These are phyloP conservation scores for Eucalyptus viminalis DNA, from an alignment of 345 rosid genomes.

Conservation along the genomic window DNA sequence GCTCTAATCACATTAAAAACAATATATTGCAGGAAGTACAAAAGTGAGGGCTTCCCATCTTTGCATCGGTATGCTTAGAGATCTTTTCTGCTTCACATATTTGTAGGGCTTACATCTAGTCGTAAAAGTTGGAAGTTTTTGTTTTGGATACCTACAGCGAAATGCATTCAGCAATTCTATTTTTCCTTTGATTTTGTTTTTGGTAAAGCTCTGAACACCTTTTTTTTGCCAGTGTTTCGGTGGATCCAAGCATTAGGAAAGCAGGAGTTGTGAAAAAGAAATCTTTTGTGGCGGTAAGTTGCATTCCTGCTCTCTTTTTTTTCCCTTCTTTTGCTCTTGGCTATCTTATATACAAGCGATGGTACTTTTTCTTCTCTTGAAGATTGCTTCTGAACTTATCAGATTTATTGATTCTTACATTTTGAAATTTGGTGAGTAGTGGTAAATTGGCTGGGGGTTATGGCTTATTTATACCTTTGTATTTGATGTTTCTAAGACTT, in stretches of 20 bases:
- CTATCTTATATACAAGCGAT: neutral
- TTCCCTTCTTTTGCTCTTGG: neutral
- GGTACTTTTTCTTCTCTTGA: neutral
- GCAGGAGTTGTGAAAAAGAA: neutral
- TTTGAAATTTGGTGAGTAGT: neutral
- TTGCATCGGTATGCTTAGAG: slow-evolving; percentile 9
- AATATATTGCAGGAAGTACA: slow-evolving; percentile 14
- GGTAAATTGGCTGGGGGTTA: neutral
- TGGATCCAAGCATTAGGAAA: neutral
- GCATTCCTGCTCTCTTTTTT: neutral
- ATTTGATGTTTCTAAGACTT: neutral
- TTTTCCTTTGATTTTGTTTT: neutral
- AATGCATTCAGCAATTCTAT: neutral
- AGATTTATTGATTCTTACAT: neutral
- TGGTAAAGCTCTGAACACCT: neutral
- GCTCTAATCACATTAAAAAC: neutral
- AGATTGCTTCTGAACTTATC: neutral
- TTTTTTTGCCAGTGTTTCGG: neutral
- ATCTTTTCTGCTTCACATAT: neutral
- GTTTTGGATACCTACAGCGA: neutral
- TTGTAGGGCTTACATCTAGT: neutral
- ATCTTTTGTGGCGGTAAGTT: neutral
- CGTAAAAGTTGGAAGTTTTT: neutral
- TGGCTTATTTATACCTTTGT: neutral
- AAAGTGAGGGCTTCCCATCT: slow-evolving; percentile 1